phyloP scores from a whole-genome alignment of 2,329 filamentous ascomycete species.

The Lomentospora prolificans region DNA sequence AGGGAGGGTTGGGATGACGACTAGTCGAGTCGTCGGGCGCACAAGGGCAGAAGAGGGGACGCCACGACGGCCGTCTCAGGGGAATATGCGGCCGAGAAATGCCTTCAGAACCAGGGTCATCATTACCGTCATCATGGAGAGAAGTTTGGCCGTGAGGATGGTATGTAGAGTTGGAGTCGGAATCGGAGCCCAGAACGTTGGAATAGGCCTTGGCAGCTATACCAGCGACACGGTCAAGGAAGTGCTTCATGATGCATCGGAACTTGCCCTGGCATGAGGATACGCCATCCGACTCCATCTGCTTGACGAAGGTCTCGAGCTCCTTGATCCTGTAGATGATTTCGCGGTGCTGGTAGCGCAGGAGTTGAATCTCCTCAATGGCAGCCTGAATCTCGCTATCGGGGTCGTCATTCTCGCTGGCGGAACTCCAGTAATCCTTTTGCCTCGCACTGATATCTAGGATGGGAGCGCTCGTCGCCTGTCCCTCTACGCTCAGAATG shows the following conservation, averaged over 20 bases:
- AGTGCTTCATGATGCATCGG: conserved; percentile 4
- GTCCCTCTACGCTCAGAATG: conserved; percentile 32
- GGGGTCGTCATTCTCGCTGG: conserved; percentile 12
- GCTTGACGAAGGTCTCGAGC: conserved; percentile 30
- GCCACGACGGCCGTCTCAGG: conserved; percentile 1
- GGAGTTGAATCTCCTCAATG: conserved; percentile 32
- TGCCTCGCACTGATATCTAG: conserved; percentile 11
- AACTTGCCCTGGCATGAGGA: conserved; percentile 9
- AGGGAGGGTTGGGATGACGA: neutral
- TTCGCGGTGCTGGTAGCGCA: conserved; percentile 27
- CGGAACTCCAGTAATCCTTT: neutral
- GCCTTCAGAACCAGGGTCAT: neutral
- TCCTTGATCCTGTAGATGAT: conserved; percentile 14
- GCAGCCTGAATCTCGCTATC: conserved; percentile 28
- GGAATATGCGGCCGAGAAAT: neutral
- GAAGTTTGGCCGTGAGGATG: neutral
- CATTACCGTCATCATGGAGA: neutral
- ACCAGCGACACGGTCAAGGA: conserved; percentile 1
- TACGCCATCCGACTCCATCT: conserved; percentile 29
- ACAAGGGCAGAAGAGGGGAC: conserved; percentile 7
- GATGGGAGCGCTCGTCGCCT: conserved; percentile 21
- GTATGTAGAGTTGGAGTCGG: neutral
- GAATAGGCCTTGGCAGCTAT: conserved; percentile 1
- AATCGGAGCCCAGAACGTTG: conserved; percentile 1
- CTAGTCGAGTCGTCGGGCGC: conserved; percentile 1